Evolutionary conservation across 2,329 filamentous ascomycete species (phyloP), one percentile per base, ranked within the genome.

Genomic region (Talaromyces verruculosus): DNA sequence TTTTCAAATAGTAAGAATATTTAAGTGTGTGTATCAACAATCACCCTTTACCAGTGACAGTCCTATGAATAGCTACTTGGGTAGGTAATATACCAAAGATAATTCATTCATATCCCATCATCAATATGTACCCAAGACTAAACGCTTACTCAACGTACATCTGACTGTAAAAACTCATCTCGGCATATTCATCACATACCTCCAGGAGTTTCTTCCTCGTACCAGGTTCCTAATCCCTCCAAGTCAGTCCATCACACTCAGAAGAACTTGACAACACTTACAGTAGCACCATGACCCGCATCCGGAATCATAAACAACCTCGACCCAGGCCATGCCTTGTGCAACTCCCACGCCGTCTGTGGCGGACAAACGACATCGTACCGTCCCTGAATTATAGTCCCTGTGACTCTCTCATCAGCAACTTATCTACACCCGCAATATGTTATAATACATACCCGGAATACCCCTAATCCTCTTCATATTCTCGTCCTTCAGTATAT

Each of bases 331-430:
- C 78, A 74, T 5, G 75, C 75, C 64, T 81, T 75, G 61, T 81
- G 78, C 43, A 83, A 64, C 11, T 79, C 77, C 78, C 78, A 82
- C 19, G 78, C 78, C 19, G 78, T 79, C 64, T 77, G 75, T 2
- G 80, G 75, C 5, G 81, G 79, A 67, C 80, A 82, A 3, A 82
- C 77, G 15, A 82, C 70, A 70, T 82, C 81, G 61, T 82, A 81
- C n/a, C 81, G 74, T 0, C 81, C 81, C 67, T 83, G 80, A 15
- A 82, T 74, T 45, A 83, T 81, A 10, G 74, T 69, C 15, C 57
- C 57, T 60, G 30, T 6, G 0, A 4, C 7, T 25, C 11, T 28
- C 13, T 13, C 2, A 30, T 41, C 7, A 43, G 39, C 13, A 43
- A 7, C 17, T 1, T 1, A 11, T 2, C 25, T 3, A 2, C 11